Conservation (phyloP, 257 asterid genomes). For the Solanum chaucha region DNA sequence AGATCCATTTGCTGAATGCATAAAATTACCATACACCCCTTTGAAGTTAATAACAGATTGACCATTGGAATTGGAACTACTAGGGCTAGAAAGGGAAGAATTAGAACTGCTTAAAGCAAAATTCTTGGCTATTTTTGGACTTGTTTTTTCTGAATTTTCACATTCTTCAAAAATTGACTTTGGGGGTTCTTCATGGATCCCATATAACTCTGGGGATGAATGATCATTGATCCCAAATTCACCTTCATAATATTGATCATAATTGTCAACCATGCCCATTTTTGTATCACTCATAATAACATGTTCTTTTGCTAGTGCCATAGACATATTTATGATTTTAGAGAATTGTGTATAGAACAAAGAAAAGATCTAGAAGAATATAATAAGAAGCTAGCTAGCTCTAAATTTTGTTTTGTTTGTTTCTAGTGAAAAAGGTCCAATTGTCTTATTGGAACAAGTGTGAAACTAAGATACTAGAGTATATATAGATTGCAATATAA, state of each 20-base stretch:
- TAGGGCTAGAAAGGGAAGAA: slow-evolving; percentile 67
- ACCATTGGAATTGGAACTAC: slow-evolving; percentile 68
- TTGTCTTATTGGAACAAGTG: not conserved
- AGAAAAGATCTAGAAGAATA: not conserved
- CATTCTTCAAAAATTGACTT: slow-evolving; percentile 15
- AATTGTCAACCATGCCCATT: slow-evolving; percentile 24
- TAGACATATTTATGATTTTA: not conserved
- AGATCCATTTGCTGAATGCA: slow-evolving; percentile 31
- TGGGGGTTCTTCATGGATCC: slow-evolving; percentile 1
- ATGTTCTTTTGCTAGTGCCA: slow-evolving; percentile 46
- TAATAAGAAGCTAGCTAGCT: not conserved
- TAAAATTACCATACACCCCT: slow-evolving; percentile 27
- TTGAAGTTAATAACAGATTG: slow-evolving; percentile 48
- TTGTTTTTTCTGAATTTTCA: slow-evolving; percentile 34
- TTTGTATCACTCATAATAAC: slow-evolving; percentile 30
- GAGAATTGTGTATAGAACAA: not conserved
- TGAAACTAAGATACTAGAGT: not conserved
- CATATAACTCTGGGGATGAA: slow-evolving; percentile 23
- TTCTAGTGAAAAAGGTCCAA: not conserved
- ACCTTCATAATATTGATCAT: slow-evolving; percentile 42
- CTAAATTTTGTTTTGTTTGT: not conserved
- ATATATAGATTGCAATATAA: not conserved
- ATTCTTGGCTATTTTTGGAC: slow-evolving; percentile 16
- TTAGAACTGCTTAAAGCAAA: slow-evolving; percentile 29
- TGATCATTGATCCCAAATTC: slow-evolving; percentile 23